Conservation (phyloP, 192 early-diverging fungal genomes). For the Lunasporangiospora selenospora region DNA sequence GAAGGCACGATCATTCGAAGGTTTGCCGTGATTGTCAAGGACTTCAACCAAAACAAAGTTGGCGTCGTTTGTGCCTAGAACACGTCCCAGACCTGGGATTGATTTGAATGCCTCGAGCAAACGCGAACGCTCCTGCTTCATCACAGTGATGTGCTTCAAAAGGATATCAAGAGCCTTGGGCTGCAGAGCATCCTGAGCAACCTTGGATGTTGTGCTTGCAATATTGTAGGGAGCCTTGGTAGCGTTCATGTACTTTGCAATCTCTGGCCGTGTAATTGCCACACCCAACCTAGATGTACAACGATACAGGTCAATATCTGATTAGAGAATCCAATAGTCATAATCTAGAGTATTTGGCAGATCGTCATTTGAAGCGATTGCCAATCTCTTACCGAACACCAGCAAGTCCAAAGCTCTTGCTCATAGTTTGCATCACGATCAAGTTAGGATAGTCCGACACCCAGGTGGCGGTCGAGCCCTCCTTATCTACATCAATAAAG, state of each 20-base stretch:
- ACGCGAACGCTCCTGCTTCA: slow-evolving; percentile 70
- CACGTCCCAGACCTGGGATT: slow-evolving; percentile 70
- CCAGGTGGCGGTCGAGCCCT: slow-evolving; percentile 80
- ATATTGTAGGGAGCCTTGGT: slow-evolving; percentile 99
- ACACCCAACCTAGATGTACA: slow-evolving; percentile 78
- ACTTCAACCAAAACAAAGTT: slow-evolving; percentile 96
- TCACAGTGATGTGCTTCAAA: slow-evolving; percentile 60
- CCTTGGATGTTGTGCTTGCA: slow-evolving; percentile 80
- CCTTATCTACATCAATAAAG: slow-evolving; percentile 75
- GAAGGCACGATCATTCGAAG: slow-evolving; percentile 76
- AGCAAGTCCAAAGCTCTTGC: slow-evolving; percentile 98
- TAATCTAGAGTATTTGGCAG: neutral
- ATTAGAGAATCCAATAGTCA: neutral
- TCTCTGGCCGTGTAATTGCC: slow-evolving; percentile 76
- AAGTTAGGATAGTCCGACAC: slow-evolving; percentile 88
- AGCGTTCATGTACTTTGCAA: slow-evolving; percentile 93
- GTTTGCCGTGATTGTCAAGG: slow-evolving; percentile 61
- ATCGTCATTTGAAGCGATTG: slow-evolving; percentile 8
- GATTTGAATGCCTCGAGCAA: slow-evolving; percentile 69
- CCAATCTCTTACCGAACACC: slow-evolving; percentile 81
- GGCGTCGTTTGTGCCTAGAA: slow-evolving; percentile 89
- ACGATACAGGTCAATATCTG: neutral
- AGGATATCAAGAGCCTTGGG: slow-evolving; percentile 72
- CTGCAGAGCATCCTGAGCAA: slow-evolving; percentile 83
- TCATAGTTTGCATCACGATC: slow-evolving; percentile 97